Evolutionary conservation across 2,329 filamentous ascomycete species (phyloP), one percentile per base, ranked within the genome.

Genomic region (Ceratocystis alfenasii): DNA sequence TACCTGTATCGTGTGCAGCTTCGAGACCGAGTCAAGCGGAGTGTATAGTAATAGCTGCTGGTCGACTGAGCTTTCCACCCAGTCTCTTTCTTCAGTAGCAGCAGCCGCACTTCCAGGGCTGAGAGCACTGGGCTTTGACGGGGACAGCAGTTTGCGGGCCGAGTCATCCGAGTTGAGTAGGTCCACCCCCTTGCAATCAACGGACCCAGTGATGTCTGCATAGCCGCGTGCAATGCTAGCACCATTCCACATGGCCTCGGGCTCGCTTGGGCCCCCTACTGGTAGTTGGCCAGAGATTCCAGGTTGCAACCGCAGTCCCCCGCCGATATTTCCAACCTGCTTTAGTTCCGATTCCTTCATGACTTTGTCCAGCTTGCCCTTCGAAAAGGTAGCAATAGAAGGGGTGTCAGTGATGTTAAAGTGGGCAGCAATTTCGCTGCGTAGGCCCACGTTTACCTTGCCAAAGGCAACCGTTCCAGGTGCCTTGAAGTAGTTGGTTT

Each of bases 21-120:
- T 99, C 70, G 96, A 75, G 61, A 86, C 89, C 41, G 87, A 85
- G 75, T 92, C 87, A 77, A 99, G 96, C 0, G 94, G 93, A 66
- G 95, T 81, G 76, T 87, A 97, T 60, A 99, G 82, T 82, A 97
- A 89, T 69, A 99, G 79, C 79, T 99, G 94, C 77, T 97, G 92
- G 73, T 99, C 94, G 45, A 93, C 95, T 73, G 96, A 93, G 75
- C 90, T 96, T 79, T 96, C 90, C 25, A 97, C 86, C 87, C 89
- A 97, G 76, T 99, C 93, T 73, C 83, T 84, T 10, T 41, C 22
- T 65, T 69, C 69, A 33, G 78, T 74, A 44, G 69, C 68, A 44
- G 78, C 76, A 8, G 76, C 72, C 85, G 36, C 36, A 41, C 85
- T 65, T 77, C 81, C 71, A 85, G 84, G 62, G 76, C 74, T 65